Base-by-base conservation (phyloP, 129 eudicot species). In the Pulicaria dysenterica region DNA sequence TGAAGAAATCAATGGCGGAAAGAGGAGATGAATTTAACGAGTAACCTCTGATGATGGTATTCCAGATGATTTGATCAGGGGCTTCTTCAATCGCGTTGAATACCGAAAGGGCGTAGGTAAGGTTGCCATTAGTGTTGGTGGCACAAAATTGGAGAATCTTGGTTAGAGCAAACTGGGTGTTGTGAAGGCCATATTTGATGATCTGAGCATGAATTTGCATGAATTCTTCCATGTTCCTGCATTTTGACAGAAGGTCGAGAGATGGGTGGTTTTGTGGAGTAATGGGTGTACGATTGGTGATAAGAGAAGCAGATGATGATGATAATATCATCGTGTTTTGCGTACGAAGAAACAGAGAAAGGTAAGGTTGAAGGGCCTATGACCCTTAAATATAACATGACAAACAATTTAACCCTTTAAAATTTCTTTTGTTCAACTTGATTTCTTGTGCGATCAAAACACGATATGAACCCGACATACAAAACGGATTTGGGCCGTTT, bases 121-220 rank as follows among this genome's bases (percentile, higher is more conserved):
- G 74, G 70, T 77, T 79, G 8, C 85, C 96, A 38, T 6, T 36
- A 4, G 86, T 86, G 67, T 75, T 82, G 69, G 77, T 49, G 42
- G 96, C 96, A 31, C 95, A 88, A 73, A 88, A 88, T 45, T 85
- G 83, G 46, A 88, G 67, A 5, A 88, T 66, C 39, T 85, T 88
- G 67, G 80, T 85, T 5, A 76, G 84, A 0, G 81, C 85, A 15
- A 73, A 84, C 1, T 84, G 89, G 70, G 88, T 61, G 42, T 89
- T 79, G 81, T 86, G 96, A 62, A 86, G 90, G 70, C 96, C 92
- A 6, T 51, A 75, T 67, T 84, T 89, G 77, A 86, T 82, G 49
- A 89, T 50, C 3, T 86, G 90, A 12, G 92, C 66, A 40, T 89
- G 96, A 38, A 89, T 76, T 86, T 82, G 90, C 58, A 81, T 81